Evolutionary conservation across 208 protist genomes (phyloP), one percentile per base, ranked within the genome.

Genomic region (Trypanosoma scelopori): DNA sequence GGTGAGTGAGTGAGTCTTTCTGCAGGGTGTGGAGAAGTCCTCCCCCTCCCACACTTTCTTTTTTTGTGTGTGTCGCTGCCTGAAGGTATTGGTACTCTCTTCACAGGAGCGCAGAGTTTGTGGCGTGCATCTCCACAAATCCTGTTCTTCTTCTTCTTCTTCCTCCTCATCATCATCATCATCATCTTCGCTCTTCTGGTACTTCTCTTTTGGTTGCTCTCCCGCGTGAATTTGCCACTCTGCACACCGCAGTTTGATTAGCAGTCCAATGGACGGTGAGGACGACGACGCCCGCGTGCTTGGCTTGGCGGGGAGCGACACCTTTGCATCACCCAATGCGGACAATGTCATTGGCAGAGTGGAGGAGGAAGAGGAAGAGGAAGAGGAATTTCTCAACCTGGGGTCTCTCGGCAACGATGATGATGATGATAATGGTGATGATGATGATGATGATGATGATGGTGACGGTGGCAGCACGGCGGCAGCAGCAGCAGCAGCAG

Each of bases 211-310:
- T 9, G 5, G 32, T 37, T 37, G 5, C 9, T 37, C 9, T 9
- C 32, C 32, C 32, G 32, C 32, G 32, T 3, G 32, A 9, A 37
- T 9, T 37, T 37, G 9, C 32, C 32, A 11, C 32, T 37, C 9
- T 37, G 32, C 32, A 37, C 5, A 9, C 5, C 9, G 39, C 27
- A 28, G 20, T n/a, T 28, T 1, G 15, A 41, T 43, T 27, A 47
- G 47, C 18, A 65, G 35, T 43, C 6, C 20, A 46, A 65, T 52
- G 59, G 32, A 45, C 47, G n/a, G 35, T 58, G 41, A 32, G 15
- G 46, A 56, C 42, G 64, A 70, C 25, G 65, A 70, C n/a, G 55
- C 62, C 35, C 42, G 45, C 13, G 37, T 63, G n/a, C 55, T 70
- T 28, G 65, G 55, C 20, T 18, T 59, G 11, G 13, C 32, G 22